These are phyloP conservation scores for Rhodotorula babjevae DNA, from an alignment of 768 basidiomycete genomes.

Conservation along the genomic window DNA sequence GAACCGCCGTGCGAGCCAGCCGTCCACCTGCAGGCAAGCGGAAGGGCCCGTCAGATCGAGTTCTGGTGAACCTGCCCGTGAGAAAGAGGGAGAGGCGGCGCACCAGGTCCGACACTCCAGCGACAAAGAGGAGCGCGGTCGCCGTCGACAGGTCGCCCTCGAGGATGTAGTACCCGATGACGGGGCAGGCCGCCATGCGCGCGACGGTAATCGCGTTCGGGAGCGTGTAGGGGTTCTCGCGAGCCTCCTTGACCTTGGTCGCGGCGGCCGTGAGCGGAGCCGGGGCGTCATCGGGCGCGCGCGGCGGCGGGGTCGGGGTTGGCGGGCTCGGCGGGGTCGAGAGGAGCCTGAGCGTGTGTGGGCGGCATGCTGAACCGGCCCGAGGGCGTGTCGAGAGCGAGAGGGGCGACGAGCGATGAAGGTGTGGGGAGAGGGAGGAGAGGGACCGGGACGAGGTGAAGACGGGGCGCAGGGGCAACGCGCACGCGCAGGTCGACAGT, in stretches of 20 bases:
- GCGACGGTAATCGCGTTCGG: conserved; percentile 86
- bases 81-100: conserved; percentile 45
- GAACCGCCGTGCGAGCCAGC: conserved; percentile 78
- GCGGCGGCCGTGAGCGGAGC: conserved; percentile 49
- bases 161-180: conserved; percentile 84
- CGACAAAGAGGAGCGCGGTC: conserved; percentile 76
- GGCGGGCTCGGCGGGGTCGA: background rate
- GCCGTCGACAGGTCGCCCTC: conserved; percentile 74
- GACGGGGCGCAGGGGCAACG: background rate
- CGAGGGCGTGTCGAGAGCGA: background rate
- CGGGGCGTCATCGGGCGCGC: background rate
- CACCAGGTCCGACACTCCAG: conserved; percentile 88
- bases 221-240: conserved; percentile 88
- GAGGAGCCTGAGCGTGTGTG: background rate
- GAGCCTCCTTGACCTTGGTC: conserved; percentile 48
- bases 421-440: background rate
- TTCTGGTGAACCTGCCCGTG: background rate
- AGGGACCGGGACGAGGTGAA: background rate
- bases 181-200: conserved; percentile 80
- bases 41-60: background rate
- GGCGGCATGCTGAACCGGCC: background rate
- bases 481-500: background rate
- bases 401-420: background rate
- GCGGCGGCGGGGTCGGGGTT: background rate
- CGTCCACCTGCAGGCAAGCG: conserved; percentile 64